A percentile compares a stretch with the other conserved stretches of the same genome.
phyloP scores from a whole-genome alignment of 495 filamentous ascomycete genomes.

The Penicillium arizonense region DNA sequence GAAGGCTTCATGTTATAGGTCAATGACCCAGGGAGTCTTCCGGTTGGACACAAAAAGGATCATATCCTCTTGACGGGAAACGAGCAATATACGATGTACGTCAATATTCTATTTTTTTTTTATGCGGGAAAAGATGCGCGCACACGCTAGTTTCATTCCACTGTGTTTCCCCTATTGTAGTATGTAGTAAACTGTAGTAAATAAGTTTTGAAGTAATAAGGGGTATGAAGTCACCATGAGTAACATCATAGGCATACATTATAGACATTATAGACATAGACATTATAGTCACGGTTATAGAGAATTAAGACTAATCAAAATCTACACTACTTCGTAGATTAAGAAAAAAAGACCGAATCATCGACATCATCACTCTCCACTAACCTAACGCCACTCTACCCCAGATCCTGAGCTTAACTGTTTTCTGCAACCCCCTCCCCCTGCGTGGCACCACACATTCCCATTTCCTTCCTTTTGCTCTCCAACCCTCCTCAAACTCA shows the following conservation, averaged over 20 bases:
- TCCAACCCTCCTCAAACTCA: background rate
- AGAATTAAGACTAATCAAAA: no score
- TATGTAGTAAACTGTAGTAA: no score
- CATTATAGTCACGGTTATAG: no score
- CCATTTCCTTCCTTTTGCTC: background rate
- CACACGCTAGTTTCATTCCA: background rate
- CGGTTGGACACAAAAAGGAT: no score
- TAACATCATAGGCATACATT: no score
- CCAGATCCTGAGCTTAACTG: slow-evolving; percentile 6
- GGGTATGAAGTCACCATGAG: slow-evolving; percentile 1
- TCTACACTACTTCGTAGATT: no score
- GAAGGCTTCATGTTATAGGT: background rate
- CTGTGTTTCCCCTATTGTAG: background rate
- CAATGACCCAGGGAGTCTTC: no score
- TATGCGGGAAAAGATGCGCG: no score
- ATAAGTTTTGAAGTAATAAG: background rate
- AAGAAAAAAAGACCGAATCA: background rate
- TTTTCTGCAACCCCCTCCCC: background rate
- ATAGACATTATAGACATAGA: no score
- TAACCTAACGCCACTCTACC: slow-evolving; percentile 12
- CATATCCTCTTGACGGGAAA: slow-evolving; percentile 17
- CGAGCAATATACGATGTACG: slow-evolving; percentile 30
- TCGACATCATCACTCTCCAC: slow-evolving; percentile 8
- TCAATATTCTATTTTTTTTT: background rate
- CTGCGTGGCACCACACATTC: slow-evolving; percentile 1